These are phyloP conservation scores for Mollisiaceae sp. DNA, from an alignment of 2,329 filamentous ascomycete species.

Conservation along the genomic window DNA sequence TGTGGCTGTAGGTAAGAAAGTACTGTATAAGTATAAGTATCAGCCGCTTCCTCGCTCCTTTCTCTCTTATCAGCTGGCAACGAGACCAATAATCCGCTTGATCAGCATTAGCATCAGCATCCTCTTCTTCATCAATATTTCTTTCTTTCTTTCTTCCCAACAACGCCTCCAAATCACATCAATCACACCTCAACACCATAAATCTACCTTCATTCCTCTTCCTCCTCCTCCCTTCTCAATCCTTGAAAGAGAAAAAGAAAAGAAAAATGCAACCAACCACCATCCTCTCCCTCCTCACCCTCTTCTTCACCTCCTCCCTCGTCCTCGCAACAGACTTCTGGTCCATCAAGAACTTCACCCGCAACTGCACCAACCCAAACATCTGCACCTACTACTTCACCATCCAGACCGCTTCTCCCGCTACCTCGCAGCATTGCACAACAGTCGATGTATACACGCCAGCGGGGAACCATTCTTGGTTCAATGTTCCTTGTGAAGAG, in stretches of 20 bases:
- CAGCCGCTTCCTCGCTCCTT: too few species aligned
- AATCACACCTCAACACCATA: too few species aligned
- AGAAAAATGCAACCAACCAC: constrained; percentile 1
- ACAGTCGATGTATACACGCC: constrained; percentile 10
- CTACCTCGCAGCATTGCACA: background rate
- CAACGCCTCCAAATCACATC: too few species aligned
- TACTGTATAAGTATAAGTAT: too few species aligned
- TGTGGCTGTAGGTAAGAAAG: too few species aligned
- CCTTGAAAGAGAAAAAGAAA: too few species aligned
- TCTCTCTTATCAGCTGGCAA: too few species aligned
- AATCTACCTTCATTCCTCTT: background rate
- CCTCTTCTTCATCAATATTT: too few species aligned
- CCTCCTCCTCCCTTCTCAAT: background rate
- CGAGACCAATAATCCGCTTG: too few species aligned
- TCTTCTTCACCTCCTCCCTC: background rate
- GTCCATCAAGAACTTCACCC: constrained; percentile 20
- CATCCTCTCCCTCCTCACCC: background rate
- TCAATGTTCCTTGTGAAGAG: constrained; percentile 14
- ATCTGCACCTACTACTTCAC: constrained; percentile 22
- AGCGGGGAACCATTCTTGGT: constrained; percentile 14
- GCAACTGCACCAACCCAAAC: constrained; percentile 17
- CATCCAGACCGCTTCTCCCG: constrained; percentile 12
- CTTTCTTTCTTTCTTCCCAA: too few species aligned
- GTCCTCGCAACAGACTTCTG: background rate
- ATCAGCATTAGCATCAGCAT: too few species aligned